phyloP scores from a whole-genome alignment of 495 filamentous ascomycete genomes.

The Talaromyces ruber region DNA sequence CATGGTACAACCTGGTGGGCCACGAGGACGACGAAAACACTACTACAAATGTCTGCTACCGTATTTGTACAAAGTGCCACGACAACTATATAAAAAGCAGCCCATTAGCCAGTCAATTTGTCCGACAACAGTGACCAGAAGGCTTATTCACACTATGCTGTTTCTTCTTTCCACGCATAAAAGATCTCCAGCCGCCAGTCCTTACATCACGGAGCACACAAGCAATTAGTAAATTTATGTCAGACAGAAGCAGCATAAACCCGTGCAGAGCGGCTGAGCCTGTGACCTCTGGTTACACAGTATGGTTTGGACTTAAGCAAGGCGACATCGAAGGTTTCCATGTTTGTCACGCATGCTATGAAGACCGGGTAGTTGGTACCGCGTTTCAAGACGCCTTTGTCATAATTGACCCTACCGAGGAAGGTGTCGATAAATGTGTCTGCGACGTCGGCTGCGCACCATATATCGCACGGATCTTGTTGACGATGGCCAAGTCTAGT shows the following conservation, averaged over 20 bases:
- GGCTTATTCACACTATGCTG: neutral
- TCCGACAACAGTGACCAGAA: neutral
- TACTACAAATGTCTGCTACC: neutral
- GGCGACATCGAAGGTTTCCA: neutral
- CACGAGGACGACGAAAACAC: neutral
- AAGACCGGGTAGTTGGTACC: neutral
- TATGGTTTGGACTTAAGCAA: neutral
- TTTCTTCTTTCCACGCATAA: neutral
- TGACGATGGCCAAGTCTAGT: neutral
- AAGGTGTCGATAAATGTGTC: neutral
- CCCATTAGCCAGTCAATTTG: neutral
- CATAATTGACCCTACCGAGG: neutral
- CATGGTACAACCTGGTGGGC: neutral
- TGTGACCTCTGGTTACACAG: neutral
- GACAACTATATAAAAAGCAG: neutral
- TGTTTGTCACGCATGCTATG: neutral
- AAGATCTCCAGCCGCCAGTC: neutral
- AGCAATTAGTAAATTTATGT: neutral
- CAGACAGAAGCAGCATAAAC: neutral
- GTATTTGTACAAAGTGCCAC: neutral
- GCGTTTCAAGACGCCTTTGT: neutral
- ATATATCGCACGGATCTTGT: neutral
- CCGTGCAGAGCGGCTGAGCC: neutral
- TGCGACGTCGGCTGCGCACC: neutral
- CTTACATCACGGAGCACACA: neutral